phyloP scores from a whole-genome alignment of 371 early-diverging fungal genomes.

The Mortierella sp. region DNA sequence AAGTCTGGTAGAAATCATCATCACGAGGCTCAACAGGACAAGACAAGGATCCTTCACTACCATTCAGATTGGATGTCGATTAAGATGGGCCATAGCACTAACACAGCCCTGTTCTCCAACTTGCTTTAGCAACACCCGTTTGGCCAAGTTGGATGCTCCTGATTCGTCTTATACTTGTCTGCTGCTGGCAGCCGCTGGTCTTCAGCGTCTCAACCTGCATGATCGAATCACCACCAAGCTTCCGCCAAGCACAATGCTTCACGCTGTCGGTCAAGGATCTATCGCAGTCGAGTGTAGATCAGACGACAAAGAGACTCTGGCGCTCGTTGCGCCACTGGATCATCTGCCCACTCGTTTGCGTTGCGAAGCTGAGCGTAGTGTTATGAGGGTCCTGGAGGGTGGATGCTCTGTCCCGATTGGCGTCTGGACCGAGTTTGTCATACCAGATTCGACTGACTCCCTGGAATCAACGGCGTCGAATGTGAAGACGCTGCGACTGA shows the following conservation, averaged over 20 bases:
- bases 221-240: slow-evolving; percentile 80
- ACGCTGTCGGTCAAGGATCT: slow-evolving; percentile 97
- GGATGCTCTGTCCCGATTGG: slow-evolving; percentile 98
- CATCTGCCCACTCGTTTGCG: slow-evolving; percentile 74
- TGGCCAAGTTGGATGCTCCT: slow-evolving; percentile 87
- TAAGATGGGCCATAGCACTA: too few species aligned
- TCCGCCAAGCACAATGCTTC: slow-evolving; percentile 70
- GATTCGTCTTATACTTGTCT: slow-evolving; percentile 82
- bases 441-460: slow-evolving; percentile 1
- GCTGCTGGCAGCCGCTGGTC: slow-evolving; percentile 91
- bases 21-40: too few species aligned
- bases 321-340: slow-evolving; percentile 68
- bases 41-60: too few species aligned
- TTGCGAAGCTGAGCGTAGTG: slow-evolving; percentile 87
- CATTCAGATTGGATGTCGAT: too few species aligned
- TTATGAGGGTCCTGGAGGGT: slow-evolving; percentile 93
- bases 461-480: slow-evolving; percentile 29
- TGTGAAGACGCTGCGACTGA: slow-evolving; percentile 59
- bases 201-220: slow-evolving; percentile 75
- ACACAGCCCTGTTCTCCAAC: too few species aligned
- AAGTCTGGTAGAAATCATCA: slow-evolving; percentile 9
- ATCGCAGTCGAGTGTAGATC: slow-evolving; percentile 87
- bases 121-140: slow-evolving; percentile 76
- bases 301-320: slow-evolving; percentile 65
- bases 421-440: slow-evolving; percentile 73